Base-by-base conservation (phyloP, 2,329 filamentous ascomycete species). In the Byssochlamys sp. region DNA sequence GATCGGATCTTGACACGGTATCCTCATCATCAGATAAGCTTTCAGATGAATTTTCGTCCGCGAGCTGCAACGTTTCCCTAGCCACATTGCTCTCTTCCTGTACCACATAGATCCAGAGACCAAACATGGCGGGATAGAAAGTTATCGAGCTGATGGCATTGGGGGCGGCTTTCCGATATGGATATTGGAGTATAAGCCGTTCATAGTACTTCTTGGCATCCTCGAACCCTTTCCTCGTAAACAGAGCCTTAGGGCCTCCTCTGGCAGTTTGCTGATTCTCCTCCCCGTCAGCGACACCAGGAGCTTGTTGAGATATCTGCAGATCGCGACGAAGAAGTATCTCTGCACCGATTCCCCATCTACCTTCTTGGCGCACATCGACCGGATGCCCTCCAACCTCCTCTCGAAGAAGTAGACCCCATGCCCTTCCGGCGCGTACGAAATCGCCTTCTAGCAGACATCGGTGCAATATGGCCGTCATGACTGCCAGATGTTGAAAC, bases 291-390 rank as follows among this genome's bases (percentile, higher is more conserved):
- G 39, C n/a, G 31, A 35, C 26, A 12, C 53, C 57, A 27, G 58
- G n/a, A 19, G 57, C 19, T 27, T 35, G 64, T 27, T 58, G 58
- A 19, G 63, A 59, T 57, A 60, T 61, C 57, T 70, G 61, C 56
- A 60, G 64, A 62, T 66, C 74, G 67, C 73, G 73, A 14, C 87
- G 82, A 74, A 95, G 84, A 57, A 96, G 74, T 24, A 96, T 83
- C 73, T 96, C 91, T 1, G 89, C 90, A 0, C 90, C 91, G 51
- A 96, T 81, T 12, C 86, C 86, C 92, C 91, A 96, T 62, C 88
- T 81, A 35, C 84, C 81, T 65, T 86, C 80, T 24, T 77, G 78
- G 45, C 90, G 82, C 53, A 92, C 71, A 68, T 96, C 90, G 24
- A 91, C 77, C 5, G 75, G 74, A 53, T 73, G 71, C 2, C 84